These are phyloP conservation scores for Balakata baccata DNA, from an alignment of 345 rosid species.

Conservation along the genomic window DNA sequence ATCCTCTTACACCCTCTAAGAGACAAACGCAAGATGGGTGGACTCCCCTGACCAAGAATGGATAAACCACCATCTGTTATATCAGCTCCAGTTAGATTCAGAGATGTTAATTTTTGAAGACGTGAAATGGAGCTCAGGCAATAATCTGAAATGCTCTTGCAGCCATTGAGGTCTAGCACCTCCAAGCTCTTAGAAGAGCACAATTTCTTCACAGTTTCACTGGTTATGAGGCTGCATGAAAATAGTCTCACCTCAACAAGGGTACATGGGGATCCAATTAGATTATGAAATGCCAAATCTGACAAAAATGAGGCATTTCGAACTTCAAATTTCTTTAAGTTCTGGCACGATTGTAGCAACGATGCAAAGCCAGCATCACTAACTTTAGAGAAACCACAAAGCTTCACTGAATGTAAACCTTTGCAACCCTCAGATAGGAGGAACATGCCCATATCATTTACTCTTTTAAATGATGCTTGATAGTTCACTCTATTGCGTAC, in stretches of 20 bases:
- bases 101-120: constrained; percentile 42
- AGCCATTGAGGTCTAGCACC: constrained; percentile 58
- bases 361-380: constrained; percentile 74
- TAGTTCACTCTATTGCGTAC: constrained; percentile 43
- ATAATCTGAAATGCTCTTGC: constrained; percentile 60
- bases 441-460: constrained; percentile 70
- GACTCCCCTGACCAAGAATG: constrained; percentile 40
- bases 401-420: constrained; percentile 48
- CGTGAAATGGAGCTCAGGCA: constrained; percentile 45
- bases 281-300: constrained; percentile 65
- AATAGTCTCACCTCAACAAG: constrained; percentile 55
- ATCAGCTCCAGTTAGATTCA: constrained; percentile 63
- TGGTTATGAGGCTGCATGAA: constrained; percentile 55
- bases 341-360: constrained; percentile 53
- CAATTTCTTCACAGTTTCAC: constrained; percentile 67
- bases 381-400: constrained; percentile 59
- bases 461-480: constrained; percentile 53
- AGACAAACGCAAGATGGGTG: constrained; percentile 45
- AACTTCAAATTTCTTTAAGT: constrained; percentile 54
- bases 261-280: constrained; percentile 40
- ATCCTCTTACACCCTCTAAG: constrained; percentile 68
- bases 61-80: constrained; percentile 57
- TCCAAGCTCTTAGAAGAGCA: constrained; percentile 45
- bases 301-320: constrained; percentile 53
- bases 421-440: constrained; percentile 59